Conservation (phyloP, 495 filamentous ascomycete species). For the Penicillium lividum region DNA sequence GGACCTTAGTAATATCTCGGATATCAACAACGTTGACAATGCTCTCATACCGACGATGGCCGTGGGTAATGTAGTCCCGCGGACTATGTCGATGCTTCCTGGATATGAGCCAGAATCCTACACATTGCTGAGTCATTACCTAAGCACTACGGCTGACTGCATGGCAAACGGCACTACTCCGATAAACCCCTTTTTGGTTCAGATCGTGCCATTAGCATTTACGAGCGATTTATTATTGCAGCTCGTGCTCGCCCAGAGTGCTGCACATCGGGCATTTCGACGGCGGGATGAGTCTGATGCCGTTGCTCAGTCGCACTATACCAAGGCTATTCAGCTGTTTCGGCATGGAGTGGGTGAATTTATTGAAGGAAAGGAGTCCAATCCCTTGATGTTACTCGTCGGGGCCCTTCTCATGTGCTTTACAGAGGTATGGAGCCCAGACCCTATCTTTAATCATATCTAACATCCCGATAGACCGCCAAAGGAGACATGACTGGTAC, state of each 20-base stretch:
- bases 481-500: conserved; percentile 44
- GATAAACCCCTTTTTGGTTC: conserved; percentile 39
- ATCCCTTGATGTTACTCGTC: conserved; percentile 37
- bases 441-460: neutral
- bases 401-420: conserved; percentile 43
- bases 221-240: conserved; percentile 39
- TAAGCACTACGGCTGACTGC: conserved; percentile 38
- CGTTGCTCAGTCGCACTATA: conserved; percentile 38
- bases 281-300: conserved; percentile 36
- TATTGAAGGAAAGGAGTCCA: conserved; percentile 39
- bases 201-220: conserved; percentile 41
- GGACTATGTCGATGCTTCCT: conserved; percentile 37
- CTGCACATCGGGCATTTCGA: conserved; percentile 40
- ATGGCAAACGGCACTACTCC: conserved; percentile 44
- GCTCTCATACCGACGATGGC: conserved; percentile 11
- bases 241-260: conserved; percentile 41
- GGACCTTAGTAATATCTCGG: neutral
- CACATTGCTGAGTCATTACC: conserved; percentile 38
- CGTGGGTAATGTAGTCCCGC: conserved; percentile 28
- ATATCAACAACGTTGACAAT: neutral
- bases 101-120: conserved; percentile 36
- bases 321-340: conserved; percentile 36
- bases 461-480: conserved; percentile 31
- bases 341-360: conserved; percentile 37
- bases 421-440: conserved; percentile 32